These are phyloP conservation scores for Trichodelitschia bisporula DNA, from an alignment of 495 filamentous ascomycete genomes.

Conservation along the genomic window DNA sequence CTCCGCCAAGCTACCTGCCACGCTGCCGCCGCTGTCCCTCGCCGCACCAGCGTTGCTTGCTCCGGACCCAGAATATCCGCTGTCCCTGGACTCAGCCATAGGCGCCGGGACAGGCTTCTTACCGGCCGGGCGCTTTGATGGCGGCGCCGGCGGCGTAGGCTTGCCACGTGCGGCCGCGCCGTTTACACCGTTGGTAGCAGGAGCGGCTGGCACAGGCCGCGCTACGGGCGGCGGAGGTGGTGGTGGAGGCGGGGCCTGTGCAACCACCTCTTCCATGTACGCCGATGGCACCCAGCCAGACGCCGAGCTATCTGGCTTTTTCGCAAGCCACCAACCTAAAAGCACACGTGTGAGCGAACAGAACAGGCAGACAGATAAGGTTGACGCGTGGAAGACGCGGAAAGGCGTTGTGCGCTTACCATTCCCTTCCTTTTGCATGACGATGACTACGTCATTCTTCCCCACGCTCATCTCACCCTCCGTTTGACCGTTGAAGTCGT, in stretches of 20 bases:
- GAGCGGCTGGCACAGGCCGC: constrained; percentile 24
- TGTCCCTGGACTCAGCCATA: constrained; percentile 28
- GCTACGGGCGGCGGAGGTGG: constrained; percentile 17
- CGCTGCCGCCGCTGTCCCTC: constrained; percentile 29
- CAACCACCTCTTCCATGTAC: constrained; percentile 60
- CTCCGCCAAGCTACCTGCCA: constrained; percentile 70
- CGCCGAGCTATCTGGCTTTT: constrained; percentile 34
- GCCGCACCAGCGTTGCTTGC: constrained; percentile 43
- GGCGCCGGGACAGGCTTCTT: constrained; percentile 44
- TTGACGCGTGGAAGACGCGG: background rate
- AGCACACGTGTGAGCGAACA: background rate
- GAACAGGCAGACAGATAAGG: background rate
- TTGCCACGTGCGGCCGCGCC: constrained; percentile 35
- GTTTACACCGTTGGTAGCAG: constrained; percentile 21
- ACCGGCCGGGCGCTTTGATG: constrained; percentile 56
- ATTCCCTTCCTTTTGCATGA: constrained; percentile 73
- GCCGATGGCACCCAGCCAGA: constrained; percentile 87
- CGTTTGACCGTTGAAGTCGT: constrained; percentile 62
- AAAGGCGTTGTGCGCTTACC: constrained; percentile 29
- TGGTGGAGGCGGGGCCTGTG: constrained; percentile 13
- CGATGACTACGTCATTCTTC: constrained; percentile 56
- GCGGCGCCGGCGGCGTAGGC: constrained; percentile 57
- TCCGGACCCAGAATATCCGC: constrained; percentile 25
- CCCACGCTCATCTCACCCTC: constrained; percentile 56
- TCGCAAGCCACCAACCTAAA: constrained; percentile 85